A percentile compares a stretch with the other conserved stretches of the same genome.
These are phyloP conservation scores for Alternaria triticimaculans DNA, from an alignment of 2,329 filamentous ascomycete species.

Conservation along the genomic window DNA sequence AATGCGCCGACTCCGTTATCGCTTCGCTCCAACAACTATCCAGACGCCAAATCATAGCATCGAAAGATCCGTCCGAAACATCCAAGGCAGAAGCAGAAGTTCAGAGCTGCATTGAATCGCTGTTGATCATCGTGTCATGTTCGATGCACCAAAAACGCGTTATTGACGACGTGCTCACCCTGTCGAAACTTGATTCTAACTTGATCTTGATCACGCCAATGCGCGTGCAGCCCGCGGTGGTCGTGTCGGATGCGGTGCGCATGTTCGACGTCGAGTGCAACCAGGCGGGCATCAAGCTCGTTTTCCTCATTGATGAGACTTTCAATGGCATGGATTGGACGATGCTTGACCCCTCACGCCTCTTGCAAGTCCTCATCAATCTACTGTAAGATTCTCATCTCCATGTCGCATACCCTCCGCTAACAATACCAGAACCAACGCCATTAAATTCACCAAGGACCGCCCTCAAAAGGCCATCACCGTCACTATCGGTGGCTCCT, in stretches of 20 bases:
- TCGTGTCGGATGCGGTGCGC: conserved; percentile 34
- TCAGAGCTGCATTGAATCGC: conserved; percentile 36
- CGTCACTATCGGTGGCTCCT: conserved; percentile 47
- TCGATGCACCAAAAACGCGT: conserved; percentile 50
- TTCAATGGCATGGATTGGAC: conserved; percentile 47
- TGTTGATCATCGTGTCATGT: conserved; percentile 45
- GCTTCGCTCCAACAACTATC: conserved; percentile 33
- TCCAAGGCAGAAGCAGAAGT: conserved; percentile 24
- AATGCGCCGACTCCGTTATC: conserved; percentile 53
- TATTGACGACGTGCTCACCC: conserved; percentile 51
- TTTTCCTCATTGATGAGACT: conserved; percentile 47
- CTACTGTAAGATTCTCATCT: conserved; percentile 33
- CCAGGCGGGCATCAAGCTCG: conserved; percentile 47
- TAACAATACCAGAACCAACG: conserved; percentile 39
- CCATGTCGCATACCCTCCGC: conserved; percentile 16
- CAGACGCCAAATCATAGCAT: neutral
- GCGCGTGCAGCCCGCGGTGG: conserved; percentile 24
- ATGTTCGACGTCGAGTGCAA: conserved; percentile 40
- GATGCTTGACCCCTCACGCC: conserved; percentile 37
- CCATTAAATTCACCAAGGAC: conserved; percentile 48
- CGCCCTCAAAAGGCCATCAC: conserved; percentile 41
- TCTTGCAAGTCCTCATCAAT: conserved; percentile 38
- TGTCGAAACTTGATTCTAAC: conserved; percentile 41
- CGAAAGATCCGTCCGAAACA: conserved; percentile 4
- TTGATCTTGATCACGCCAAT: conserved; percentile 36